Evolutionary conservation across 768 basidiomycete genomes (phyloP), one percentile per base, ranked within the genome.

Genomic region (Fomitopsis pulvina): DNA sequence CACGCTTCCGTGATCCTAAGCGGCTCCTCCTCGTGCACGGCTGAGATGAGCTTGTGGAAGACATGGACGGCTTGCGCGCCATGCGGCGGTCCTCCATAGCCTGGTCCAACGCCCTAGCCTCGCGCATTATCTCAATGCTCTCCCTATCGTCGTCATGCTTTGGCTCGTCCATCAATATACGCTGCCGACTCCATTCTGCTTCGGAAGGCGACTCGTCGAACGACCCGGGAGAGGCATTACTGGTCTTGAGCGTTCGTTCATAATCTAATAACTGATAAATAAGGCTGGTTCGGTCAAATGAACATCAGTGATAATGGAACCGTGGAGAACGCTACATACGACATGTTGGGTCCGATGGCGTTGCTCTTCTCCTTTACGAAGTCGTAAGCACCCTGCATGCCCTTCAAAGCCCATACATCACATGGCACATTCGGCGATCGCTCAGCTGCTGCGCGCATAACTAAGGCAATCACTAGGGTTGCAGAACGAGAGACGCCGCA

Each of bases 231-330:
- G 80, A 81, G 20, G 52, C 59, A 38, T 68, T 66, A 48, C 73
- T 75, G 37, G 74, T 68, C 57, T 76, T 78, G 49, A 89, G 69
- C 45, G 74, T 76, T 54, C 89, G 86, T 66, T 93, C 91, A 66
- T 93, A 95, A 64, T 94, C 92, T 60, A 92, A 73, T 40, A 95
- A 74, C 69, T 94, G 92, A 75, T 93, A 93, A 69, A 94, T 92
- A 64, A 94, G 81, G 51, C 91, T 92, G 44, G 14, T 11, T 16
- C 24, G n/a, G 3, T 59, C 57, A 56, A 18, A 38, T 24, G 20
- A 7, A 29, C 9, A 28, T 18, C 2, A 8, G 14, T 27, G 27
- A 37, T 41, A 38, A 51, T 34, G 21, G 37, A 16, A 37, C 5
- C 14, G 34, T 14, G 29, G 14, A 45, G 29, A 37, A 10, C 14